Evolutionary conservation across 495 filamentous ascomycete genomes (phyloP).

Genomic region (Penicillium steckii): DNA sequence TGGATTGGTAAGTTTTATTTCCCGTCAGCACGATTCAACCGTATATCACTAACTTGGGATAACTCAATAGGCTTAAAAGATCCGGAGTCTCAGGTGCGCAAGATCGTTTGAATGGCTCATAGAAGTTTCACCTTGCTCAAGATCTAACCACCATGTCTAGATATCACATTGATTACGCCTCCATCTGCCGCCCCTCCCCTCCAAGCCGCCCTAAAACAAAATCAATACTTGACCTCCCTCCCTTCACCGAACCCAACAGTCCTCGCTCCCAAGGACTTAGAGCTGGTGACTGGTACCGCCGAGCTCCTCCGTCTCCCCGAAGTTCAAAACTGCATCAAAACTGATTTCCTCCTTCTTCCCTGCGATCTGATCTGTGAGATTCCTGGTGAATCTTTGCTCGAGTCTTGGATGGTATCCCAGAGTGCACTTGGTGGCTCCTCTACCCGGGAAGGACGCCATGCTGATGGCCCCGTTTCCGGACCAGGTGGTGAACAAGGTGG

Average conservation of each 20-base stretch:
- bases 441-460: conserved; percentile 21
- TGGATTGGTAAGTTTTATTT: background rate
- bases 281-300: conserved; percentile 80
- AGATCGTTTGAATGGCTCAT: background rate
- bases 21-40: background rate
- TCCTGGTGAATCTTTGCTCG: conserved; percentile 72
- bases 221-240: conserved; percentile 81
- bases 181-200: conserved; percentile 70
- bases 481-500: conserved; percentile 54
- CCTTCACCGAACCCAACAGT: conserved; percentile 72
- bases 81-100: conserved; percentile 74
- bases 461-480: conserved; percentile 33
- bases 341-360: conserved; percentile 86
- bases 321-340: conserved; percentile 66
- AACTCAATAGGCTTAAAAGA: conserved; percentile 66
- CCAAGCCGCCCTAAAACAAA: conserved; percentile 75
- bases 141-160: conserved; percentile 35
- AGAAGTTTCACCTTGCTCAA: too few relatives aligned
- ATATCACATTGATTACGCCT: conserved; percentile 81
- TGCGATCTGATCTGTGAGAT: conserved; percentile 95
- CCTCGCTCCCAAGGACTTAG: conserved; percentile 67
- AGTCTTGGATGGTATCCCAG: conserved; percentile 89
- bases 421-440: conserved; percentile 57
- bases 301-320: conserved; percentile 83
- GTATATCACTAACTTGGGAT: background rate